Evolutionary conservation across 257 asterid genomes (phyloP), one percentile per base, ranked within the genome.

Genomic region (Capsicum baccatum): DNA sequence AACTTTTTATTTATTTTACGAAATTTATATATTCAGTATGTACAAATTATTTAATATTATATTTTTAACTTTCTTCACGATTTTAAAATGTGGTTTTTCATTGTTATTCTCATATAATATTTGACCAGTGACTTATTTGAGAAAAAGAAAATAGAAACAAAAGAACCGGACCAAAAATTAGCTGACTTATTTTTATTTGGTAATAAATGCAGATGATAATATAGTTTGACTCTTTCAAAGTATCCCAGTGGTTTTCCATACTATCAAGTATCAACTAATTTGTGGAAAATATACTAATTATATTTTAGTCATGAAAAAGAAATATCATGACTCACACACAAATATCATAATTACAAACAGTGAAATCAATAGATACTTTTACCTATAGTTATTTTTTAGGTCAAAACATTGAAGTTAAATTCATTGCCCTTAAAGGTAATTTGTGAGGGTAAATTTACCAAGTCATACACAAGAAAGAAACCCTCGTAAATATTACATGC

Each of bases 151-250:
- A 14, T 0, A 19, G 11, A 5, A 17, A 39, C 44, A 39, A 39
- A 5, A 47, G 8, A 10, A 47, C 10, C 6, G 48, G 80, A 47
- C 42, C 14, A 73, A 47, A n/a, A 47, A 9, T 12, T 39, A n/a
- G 68, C 56, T 62, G 68, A 50, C 69, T 39, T 35, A 62, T 39
- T 39, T 39, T 39, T 39, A 39, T 39, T 39, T 39, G 44, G 44
- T 39, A 21, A 10, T 64, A 39, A 84, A 64, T 64, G 6, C 13
- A 39, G 6, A 52, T 19, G 84, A 56, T 84, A 67, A 79, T 26
- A 57, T 58, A 19, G 71, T 42, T 44, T 67, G 81, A 84, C 74
- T 42, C 11, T 7, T 66, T 37, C 71, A 64, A 78, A 10, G 56
- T 16, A 50, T 35, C 73, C 60, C 11, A 52, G 9, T 52, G 35